phyloP scores from a whole-genome alignment of 2,329 filamentous ascomycete genomes.

The Penicillium sclerotiorum region DNA sequence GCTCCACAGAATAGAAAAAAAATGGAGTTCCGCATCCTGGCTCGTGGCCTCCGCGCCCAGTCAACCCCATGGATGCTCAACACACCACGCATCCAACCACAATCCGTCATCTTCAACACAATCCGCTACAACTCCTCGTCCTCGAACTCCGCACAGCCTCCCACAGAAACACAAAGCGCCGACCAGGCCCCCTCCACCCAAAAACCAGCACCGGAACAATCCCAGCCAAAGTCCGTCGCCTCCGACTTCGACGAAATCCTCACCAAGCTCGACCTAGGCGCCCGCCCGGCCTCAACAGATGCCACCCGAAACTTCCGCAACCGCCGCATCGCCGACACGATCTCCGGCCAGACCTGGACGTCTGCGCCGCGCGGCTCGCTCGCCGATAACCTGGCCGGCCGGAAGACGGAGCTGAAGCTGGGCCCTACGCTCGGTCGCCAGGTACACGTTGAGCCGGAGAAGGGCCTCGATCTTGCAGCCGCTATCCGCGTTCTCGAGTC shows the following conservation, averaged over 20 bases:
- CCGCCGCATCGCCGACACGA: conserved; percentile 17
- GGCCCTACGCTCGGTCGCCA: conserved; percentile 42
- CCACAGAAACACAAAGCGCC: conserved; percentile 6
- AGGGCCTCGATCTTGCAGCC: conserved; percentile 32
- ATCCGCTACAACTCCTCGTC: conserved; percentile 29
- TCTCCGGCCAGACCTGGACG: conserved; percentile 19
- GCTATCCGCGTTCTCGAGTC: conserved; percentile 32
- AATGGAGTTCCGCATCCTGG: conserved; percentile 38
- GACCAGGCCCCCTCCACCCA: conserved; percentile 12
- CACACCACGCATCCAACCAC: conserved; percentile 20
- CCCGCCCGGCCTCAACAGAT: conserved; percentile 8
- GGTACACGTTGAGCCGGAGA: conserved; percentile 37
- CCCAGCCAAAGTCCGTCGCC: conserved; percentile 5
- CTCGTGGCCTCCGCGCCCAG: conserved; percentile 35
- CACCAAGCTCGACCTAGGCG: conserved; percentile 34
- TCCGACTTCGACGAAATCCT: conserved; percentile 38
- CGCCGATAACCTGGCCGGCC: conserved; percentile 20
- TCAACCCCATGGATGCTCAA: conserved; percentile 32
- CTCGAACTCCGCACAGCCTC: conserved; percentile 9
- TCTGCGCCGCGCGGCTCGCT: conserved; percentile 4
- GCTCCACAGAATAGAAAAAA: conserved; percentile 4
- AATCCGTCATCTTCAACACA: conserved; percentile 17
- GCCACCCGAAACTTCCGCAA: not conserved
- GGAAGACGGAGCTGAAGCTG: conserved; percentile 38
- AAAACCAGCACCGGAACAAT: conserved; percentile 3